A percentile compares a stretch with the other conserved stretches of the same genome.
Evolutionary conservation across 352 stramenopile genomes (phyloP).

Genomic region (Phytophthora citricola): DNA sequence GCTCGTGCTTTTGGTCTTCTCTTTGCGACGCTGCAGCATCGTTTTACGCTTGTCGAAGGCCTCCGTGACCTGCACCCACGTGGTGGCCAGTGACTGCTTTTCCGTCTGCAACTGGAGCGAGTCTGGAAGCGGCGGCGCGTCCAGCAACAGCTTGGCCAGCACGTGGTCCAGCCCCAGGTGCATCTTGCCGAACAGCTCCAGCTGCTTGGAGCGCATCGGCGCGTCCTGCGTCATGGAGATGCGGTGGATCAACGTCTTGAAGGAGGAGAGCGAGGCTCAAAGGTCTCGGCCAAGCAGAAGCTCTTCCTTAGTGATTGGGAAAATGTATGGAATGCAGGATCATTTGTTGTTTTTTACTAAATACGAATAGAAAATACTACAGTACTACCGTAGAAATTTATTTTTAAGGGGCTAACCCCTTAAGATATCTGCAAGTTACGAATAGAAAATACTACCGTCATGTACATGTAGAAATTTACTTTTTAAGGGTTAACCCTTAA

Average conservation of each 20-base stretch:
- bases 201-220: slow-evolving; percentile 20
- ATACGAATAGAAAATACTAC: too few relatives aligned
- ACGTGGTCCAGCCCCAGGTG: slow-evolving; percentile 64
- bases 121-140: slow-evolving; percentile 30
- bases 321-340: background rate
- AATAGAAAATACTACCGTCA: too few relatives aligned
- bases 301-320: slow-evolving; percentile 3
- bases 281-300: background rate
- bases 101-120: slow-evolving; percentile 40
- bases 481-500: background rate
- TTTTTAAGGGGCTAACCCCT: too few relatives aligned
- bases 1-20: slow-evolving; percentile 34
- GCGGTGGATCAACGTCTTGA: slow-evolving; percentile 11
- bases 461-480: too few relatives aligned
- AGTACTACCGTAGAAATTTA: too few relatives aligned
- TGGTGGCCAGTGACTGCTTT: slow-evolving; percentile 34
- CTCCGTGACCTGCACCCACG: slow-evolving; percentile 35
- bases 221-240: slow-evolving; percentile 20
- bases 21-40: slow-evolving; percentile 38
- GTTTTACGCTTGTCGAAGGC: slow-evolving; percentile 33
- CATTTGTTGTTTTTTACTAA: too few relatives aligned
- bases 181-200: slow-evolving; percentile 51
- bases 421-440: too few relatives aligned
- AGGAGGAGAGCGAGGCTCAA: background rate
- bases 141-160: slow-evolving; percentile 33